Conservation (phyloP, 2,329 filamentous ascomycete genomes). For the Blastomyces percursus region DNA sequence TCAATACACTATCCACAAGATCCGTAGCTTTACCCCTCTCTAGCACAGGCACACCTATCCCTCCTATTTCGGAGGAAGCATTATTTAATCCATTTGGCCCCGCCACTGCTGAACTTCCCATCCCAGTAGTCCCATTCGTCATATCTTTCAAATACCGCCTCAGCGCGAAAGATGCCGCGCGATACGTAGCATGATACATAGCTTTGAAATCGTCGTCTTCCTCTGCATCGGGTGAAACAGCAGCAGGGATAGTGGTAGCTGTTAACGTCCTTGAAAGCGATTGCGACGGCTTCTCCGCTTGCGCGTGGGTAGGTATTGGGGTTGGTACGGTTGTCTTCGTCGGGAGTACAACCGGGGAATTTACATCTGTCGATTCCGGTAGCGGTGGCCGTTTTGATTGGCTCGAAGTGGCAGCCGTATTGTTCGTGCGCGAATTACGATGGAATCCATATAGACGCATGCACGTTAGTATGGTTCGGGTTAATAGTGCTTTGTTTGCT, state of each 20-base stretch:
- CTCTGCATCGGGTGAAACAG: slow-evolving; percentile 14
- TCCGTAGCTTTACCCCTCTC: slow-evolving; percentile 32
- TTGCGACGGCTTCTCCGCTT: neutral
- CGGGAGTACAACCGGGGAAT: slow-evolving; percentile 11
- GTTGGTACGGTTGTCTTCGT: slow-evolving; percentile 8
- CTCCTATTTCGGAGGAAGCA: neutral
- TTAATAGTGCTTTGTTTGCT: slow-evolving; percentile 33
- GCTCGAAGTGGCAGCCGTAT: neutral
- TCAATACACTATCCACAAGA: slow-evolving; percentile 32
- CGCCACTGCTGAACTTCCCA: neutral
- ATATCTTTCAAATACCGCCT: slow-evolving; percentile 28
- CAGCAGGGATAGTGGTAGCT: neutral
- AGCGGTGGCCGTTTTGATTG: neutral
- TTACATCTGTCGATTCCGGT: slow-evolving; percentile 2
- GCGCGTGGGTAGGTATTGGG: neutral
- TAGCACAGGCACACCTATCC: slow-evolving; percentile 18
- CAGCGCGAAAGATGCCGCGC: slow-evolving; percentile 34
- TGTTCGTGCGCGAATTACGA: slow-evolving; percentile 20
- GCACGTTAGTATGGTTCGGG: slow-evolving; percentile 34
- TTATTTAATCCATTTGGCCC: neutral
- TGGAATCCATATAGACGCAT: slow-evolving; percentile 36
- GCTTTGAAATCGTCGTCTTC: slow-evolving; percentile 33
- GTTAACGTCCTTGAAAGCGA: neutral
- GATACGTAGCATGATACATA: slow-evolving; percentile 37
- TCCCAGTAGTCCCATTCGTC: neutral